These are phyloP conservation scores for Boletus semigastroideus DNA, from an alignment of 1,284 basidiomycete species.

Conservation along the genomic window DNA sequence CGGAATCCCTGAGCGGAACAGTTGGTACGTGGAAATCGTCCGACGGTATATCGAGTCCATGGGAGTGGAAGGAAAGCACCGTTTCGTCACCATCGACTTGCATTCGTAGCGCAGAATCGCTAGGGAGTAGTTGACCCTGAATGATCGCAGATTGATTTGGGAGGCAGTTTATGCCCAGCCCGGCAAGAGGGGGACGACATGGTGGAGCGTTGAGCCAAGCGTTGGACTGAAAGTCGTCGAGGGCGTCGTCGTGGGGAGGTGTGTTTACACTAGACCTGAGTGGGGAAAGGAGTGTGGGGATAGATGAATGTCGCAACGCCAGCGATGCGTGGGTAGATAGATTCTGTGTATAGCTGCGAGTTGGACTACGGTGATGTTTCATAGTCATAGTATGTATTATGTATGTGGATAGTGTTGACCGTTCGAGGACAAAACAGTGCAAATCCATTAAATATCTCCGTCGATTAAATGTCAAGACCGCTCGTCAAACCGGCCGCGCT, in stretches of 20 bases:
- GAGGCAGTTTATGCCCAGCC: conserved; percentile 31
- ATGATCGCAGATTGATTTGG: not conserved
- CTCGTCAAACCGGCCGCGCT: conserved; percentile 5
- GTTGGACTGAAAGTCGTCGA: conserved; percentile 39
- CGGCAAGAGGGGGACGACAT: conserved; percentile 23
- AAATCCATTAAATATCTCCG: conserved; percentile 9
- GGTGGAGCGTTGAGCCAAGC: conserved; percentile 20
- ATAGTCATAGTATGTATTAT: conserved; percentile 27
- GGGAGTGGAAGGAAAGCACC: not conserved
- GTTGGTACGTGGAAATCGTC: not conserved
- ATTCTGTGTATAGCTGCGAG: conserved; percentile 21
- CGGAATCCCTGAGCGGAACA: not conserved
- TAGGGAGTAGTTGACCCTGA: not conserved
- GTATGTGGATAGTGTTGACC: not conserved
- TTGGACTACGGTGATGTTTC: conserved; percentile 28
- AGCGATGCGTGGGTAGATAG: conserved; percentile 25
- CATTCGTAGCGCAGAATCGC: conserved; percentile 5
- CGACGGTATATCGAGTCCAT: not conserved
- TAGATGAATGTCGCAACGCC: conserved; percentile 26
- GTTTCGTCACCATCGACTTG: conserved; percentile 10
- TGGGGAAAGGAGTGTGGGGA: conserved; percentile 32
- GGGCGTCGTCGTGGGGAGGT: not conserved
- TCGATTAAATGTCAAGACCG: not conserved
- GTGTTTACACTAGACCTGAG: conserved; percentile 17
- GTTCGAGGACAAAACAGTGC: conserved; percentile 5